Conservation (phyloP, 371 early-diverging fungal species). For the Syncephalastrum sp. region DNA sequence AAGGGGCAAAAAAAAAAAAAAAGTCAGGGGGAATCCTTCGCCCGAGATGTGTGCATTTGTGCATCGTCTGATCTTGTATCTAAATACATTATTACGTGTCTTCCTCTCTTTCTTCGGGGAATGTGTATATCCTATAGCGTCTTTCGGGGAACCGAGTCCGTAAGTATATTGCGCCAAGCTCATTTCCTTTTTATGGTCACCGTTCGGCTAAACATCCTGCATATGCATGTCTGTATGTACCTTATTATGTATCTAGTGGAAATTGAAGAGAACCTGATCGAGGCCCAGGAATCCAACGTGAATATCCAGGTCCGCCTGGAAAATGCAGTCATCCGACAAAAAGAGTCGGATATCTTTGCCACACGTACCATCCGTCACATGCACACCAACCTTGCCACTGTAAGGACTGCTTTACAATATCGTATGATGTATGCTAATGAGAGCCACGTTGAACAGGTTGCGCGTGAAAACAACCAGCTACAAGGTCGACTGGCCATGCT, state of each 20-base stretch:
- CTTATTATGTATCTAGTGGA: constrained; percentile 29
- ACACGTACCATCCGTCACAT: constrained; percentile 54
- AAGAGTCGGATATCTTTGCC: constrained; percentile 53
- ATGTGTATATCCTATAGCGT: constrained; percentile 5
- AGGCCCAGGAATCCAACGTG: constrained; percentile 60
- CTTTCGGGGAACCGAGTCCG: constrained; percentile 10
- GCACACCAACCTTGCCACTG: constrained; percentile 57
- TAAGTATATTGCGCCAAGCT: constrained; percentile 7
- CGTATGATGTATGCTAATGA: background rate
- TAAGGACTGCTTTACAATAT: constrained; percentile 15
- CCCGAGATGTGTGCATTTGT: no score
- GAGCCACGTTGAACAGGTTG: constrained; percentile 18
- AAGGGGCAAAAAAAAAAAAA: constrained; percentile 1
- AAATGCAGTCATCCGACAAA: constrained; percentile 54
- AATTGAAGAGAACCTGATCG: constrained; percentile 55
- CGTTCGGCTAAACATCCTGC: background rate
- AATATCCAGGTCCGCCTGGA: constrained; percentile 57
- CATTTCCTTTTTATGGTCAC: background rate
- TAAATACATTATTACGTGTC: no score
- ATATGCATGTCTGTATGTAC: background rate
- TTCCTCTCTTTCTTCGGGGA: constrained; percentile 1
- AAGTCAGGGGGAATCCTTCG: background rate
- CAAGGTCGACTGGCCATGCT: constrained; percentile 26
- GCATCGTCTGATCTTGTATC: no score
- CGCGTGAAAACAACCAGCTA: constrained; percentile 26